Conservation (phyloP, 2,329 filamentous ascomycete species). For the Onygenales sp. region DNA sequence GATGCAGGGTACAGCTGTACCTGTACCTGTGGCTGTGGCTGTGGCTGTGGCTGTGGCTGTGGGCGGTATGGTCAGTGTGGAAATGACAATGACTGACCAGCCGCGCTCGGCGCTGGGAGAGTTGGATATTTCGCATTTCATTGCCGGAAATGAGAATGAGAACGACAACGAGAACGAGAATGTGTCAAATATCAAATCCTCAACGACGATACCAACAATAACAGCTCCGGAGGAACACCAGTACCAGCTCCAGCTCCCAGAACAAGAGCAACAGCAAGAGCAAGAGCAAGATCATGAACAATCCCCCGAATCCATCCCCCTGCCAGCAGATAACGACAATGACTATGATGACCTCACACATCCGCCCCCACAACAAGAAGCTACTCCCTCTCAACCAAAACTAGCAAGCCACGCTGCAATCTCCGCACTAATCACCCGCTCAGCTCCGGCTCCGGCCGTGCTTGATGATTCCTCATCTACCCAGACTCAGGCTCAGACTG, state of each 20-base stretch:
- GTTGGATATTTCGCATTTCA: slow-evolving; percentile 59
- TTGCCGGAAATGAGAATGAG: slow-evolving; percentile 47
- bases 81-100: slow-evolving; percentile 50
- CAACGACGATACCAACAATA: neutral
- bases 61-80: slow-evolving; percentile 24
- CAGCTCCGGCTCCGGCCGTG: slow-evolving; percentile 17
- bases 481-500: slow-evolving; percentile 9
- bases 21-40: slow-evolving; percentile 12
- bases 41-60: slow-evolving; percentile 1
- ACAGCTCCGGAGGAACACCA: neutral
- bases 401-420: slow-evolving; percentile 7
- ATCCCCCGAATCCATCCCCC: neutral
- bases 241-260: neutral
- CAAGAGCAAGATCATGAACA: neutral
- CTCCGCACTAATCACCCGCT: slow-evolving; percentile 6
- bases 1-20: slow-evolving; percentile 9
- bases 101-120: slow-evolving; percentile 58
- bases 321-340: neutral
- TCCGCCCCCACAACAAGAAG: neutral
- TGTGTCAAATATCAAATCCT: neutral
- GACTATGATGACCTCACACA: neutral
- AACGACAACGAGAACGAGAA: slow-evolving; percentile 24
- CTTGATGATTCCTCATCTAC: slow-evolving; percentile 11
- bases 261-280: neutral
- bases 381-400: neutral